Base-by-base conservation (phyloP, 805 yeast genomes). In the Saccharomycopsis amapae region DNA sequence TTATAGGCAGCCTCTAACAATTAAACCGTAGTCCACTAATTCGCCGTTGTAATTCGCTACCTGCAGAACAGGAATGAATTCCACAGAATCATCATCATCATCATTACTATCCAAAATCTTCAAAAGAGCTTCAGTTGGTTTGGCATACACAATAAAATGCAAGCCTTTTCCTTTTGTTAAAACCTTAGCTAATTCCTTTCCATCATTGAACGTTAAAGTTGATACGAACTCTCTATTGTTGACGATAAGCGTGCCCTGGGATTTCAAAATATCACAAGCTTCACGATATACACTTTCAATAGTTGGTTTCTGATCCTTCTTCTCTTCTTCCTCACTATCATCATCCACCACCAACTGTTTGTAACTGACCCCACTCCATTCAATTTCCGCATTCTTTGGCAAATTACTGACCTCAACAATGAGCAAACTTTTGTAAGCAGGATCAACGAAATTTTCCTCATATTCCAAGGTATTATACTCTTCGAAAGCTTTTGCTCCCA, bases 361-460 rank as follows among this genome's bases (percentile, higher is more conserved):
- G 50, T 69, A 76, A 4, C 77, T 61, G 3, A 74, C 50, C 1
- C 90, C 94, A 31, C 81, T 76, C 90, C 94, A 84, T 63, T 86
- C 95, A 28, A 82, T 73, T 18, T 60, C 58, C 0, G 89, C 87
- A 33, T 67, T 65, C 43, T 72, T 73, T 4, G 95, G 95, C 42
- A 86, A 63, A 28, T 63, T 69, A 0, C 66, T 60, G 1, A 83
- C 81, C 53, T 72, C 67, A 0, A 76, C 81, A 10, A 82, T 66
- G 10, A 79, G 58, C 31, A 82, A 57, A 9, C 56, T 55, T 37
- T 61, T 54, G 3, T 17, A 17, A 6, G 48, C 38, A 3, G 49
- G 24, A n/a, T 12, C 7, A 5, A 36, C 24, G 23, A 37, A 17
- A 12, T 40, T 17, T 30, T 28, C 28, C n/a, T 33, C 40, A 5